Evolutionary conservation across 2,329 filamentous ascomycete genomes (phyloP), one percentile per base, ranked within the genome.

Genomic region (Ramularia endophylla): DNA sequence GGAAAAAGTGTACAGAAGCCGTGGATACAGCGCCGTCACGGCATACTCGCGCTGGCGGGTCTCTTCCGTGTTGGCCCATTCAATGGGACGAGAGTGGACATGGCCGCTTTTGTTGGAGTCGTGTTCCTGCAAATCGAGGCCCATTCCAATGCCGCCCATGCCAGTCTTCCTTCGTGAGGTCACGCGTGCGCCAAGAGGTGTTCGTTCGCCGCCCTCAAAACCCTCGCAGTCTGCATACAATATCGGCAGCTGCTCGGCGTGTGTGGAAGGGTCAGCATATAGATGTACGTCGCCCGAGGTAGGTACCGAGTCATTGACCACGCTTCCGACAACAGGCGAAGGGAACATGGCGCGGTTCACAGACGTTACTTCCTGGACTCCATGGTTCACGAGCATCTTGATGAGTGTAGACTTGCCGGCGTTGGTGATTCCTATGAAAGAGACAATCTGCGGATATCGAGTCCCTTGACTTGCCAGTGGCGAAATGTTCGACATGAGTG

Each of bases 211-310:
- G 22, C 72, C 72, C 15, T 69, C 64, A 7, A 75, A 62, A 0
- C 73, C 73, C 58, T 76, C 73, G 44, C 71, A 75, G 46, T 76
- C 73, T 16, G 72, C 71, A 38, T 68, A 69, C 3, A 76, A 59
- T 15, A 75, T 60, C 0, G 72, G 72, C 6, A 61, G 50, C 4
- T 59, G 57, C 8, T 60, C 58, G 11, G 55, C 48, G 18, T 64
- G 57, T 2, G 66, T 70, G 1, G 60, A 54, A 2, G 72, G 72
- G 45, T 76, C 73, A 1, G 63, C 60, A 44, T 76, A 76, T 3
- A 77, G 57, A 53, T 77, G 72, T 2, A 75, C 71, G 49, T 74
- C 71, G 7, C 64, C 71, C 4, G 70, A 72, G 3, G 71, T 74
- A 1, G 72, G 68, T 5, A 70, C 53, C 27, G 65, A 54, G 25